Conservation (phyloP, 2,329 filamentous ascomycete genomes). For the Ceratocystis cacaofunesta region DNA sequence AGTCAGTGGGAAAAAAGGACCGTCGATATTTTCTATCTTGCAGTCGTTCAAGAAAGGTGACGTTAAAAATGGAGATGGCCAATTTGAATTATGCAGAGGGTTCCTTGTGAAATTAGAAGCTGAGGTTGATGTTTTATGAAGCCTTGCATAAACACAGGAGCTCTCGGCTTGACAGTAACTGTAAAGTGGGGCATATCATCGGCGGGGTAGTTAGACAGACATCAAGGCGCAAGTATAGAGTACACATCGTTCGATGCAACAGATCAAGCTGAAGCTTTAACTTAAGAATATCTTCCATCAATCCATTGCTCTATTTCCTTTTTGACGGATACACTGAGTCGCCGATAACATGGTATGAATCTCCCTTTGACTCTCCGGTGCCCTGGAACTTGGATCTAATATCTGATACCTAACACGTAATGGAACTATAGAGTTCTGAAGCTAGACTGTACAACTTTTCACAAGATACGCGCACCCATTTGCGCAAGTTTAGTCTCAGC, state of each 20-base stretch:
- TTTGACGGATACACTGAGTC: too few species aligned
- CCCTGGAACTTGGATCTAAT: background rate
- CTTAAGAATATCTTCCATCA: background rate
- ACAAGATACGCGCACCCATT: constrained; percentile 69
- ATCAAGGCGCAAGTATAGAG: background rate
- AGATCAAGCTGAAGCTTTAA: background rate
- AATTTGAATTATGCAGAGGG: background rate
- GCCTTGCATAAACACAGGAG: background rate
- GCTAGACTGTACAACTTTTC: constrained; percentile 87
- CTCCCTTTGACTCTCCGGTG: background rate
- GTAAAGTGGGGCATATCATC: background rate
- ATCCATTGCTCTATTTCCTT: background rate
- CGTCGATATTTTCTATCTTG: background rate
- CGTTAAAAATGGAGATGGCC: background rate
- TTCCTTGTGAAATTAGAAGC: background rate
- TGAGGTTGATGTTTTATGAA: background rate
- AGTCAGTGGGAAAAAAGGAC: background rate
- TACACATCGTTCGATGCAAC: background rate
- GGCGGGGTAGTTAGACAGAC: constrained; percentile 1
- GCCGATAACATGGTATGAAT: constrained; percentile 1
- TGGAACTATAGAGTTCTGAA: constrained; percentile 49
- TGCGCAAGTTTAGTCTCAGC: constrained; percentile 85
- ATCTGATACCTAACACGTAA: background rate
- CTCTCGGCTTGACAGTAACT: constrained; percentile 2
- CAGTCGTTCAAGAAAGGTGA: background rate